A percentile compares a stretch with the other conserved stretches of the same genome.
phyloP scores from a whole-genome alignment of 305 asterid species.

The Solanum hybrid region DNA sequence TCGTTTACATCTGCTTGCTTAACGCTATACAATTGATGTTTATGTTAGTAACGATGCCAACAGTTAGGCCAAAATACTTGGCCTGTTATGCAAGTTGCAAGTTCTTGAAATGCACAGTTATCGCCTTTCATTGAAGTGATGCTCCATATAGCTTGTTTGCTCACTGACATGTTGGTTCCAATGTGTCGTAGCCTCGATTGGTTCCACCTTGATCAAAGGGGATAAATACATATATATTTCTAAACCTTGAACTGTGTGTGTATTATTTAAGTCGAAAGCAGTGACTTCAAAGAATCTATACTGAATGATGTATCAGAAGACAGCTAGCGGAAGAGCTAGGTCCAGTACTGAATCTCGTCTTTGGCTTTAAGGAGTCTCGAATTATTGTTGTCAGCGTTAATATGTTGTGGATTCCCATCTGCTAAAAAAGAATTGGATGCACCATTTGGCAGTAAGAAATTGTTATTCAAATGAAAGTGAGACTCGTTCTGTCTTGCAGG shows the following conservation, averaged over 20 bases:
- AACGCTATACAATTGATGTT: not conserved
- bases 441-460: not conserved
- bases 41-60: not conserved
- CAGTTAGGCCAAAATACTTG: not conserved
- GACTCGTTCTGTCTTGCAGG: not conserved
- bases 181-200: not conserved
- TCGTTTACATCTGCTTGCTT: not conserved
- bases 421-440: not conserved
- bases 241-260: not conserved
- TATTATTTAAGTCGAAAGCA: not conserved
- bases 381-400: not conserved
- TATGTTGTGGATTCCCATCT: not conserved
- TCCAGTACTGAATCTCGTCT: conserved; percentile 3
- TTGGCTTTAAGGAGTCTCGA: not conserved
- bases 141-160: not conserved
- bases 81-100: not conserved
- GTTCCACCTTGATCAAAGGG: not conserved
- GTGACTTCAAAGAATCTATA: not conserved
- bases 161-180: not conserved
- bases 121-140: not conserved
- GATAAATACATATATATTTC: not conserved
- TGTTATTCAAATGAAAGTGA: not conserved
- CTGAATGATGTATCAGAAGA: not conserved
- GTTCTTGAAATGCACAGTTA: not conserved
- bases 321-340: not conserved